Evolutionary conservation across 352 stramenopile genomes (phyloP).

Genomic region (Phytophthora tubulina): DNA sequence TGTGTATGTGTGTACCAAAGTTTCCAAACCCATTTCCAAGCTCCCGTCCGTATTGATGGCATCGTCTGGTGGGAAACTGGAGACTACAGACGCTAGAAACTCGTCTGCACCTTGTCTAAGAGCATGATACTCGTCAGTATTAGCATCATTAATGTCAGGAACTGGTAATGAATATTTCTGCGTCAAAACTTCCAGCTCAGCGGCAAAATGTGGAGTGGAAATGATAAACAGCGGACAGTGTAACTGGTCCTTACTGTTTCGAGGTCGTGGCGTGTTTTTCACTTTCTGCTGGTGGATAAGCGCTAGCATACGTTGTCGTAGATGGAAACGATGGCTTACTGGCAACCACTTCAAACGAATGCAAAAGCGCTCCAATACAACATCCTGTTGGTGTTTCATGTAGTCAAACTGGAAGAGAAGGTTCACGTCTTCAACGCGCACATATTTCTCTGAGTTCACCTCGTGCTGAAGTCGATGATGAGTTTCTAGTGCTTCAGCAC

Average conservation of each 20-base stretch:
- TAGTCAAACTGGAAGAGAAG: slow-evolving; percentile 47
- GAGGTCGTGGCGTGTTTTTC: slow-evolving; percentile 32
- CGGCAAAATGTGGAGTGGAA: slow-evolving; percentile 39
- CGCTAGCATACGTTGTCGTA: slow-evolving; percentile 63
- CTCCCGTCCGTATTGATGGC: slow-evolving; percentile 11
- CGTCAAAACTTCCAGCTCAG: slow-evolving; percentile 41
- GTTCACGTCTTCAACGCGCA: slow-evolving; percentile 42
- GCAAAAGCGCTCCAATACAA: slow-evolving; percentile 53
- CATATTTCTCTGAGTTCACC: not conserved
- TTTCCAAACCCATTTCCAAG: slow-evolving; percentile 30
- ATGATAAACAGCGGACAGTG: slow-evolving; percentile 59
- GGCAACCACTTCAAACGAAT: slow-evolving; percentile 54
- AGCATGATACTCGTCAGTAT: slow-evolving; percentile 8
- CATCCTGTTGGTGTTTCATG: slow-evolving; percentile 25
- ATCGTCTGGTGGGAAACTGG: slow-evolving; percentile 13
- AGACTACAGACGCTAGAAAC: slow-evolving; percentile 12
- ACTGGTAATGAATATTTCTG: slow-evolving; percentile 25
- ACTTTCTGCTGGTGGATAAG: slow-evolving; percentile 50
- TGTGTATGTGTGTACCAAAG: slow-evolving; percentile 18
- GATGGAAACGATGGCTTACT: slow-evolving; percentile 61
- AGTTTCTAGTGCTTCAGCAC: slow-evolving; percentile 26
- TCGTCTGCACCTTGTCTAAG: slow-evolving; percentile 22
- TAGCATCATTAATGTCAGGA: slow-evolving; percentile 9
- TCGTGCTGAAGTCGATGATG: slow-evolving; percentile 42
- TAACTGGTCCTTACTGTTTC: slow-evolving; percentile 22